Conservation (phyloP, 129 eudicot species). For the Chrysanthemum makinoi region DNA sequence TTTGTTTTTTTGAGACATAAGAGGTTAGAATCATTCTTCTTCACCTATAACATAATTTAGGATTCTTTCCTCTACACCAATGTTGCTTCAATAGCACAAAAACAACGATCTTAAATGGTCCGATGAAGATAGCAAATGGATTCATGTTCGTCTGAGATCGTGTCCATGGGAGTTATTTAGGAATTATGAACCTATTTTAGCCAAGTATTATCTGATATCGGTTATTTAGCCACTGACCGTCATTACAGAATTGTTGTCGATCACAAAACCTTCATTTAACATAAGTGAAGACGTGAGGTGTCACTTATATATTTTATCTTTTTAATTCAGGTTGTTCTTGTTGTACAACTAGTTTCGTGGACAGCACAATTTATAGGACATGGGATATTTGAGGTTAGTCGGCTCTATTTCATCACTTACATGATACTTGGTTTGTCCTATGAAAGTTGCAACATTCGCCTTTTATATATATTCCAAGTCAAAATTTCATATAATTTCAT, state of each 20-base stretch:
- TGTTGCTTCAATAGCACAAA: too few relatives aligned
- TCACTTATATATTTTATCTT: not conserved
- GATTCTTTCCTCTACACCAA: too few relatives aligned
- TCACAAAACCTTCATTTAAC: conserved; percentile 1
- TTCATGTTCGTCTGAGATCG: not conserved
- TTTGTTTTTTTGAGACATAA: too few relatives aligned
- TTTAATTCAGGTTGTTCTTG: conserved; percentile 48
- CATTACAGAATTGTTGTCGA: not conserved
- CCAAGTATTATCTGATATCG: not conserved
- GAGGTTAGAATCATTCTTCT: too few relatives aligned
- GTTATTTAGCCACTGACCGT: not conserved
- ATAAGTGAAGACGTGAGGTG: not conserved
- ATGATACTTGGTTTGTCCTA: conserved; percentile 1
- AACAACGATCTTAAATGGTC: too few relatives aligned
- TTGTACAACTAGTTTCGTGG: conserved; percentile 54
- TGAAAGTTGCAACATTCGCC: not conserved
- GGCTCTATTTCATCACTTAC: not conserved
- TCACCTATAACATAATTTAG: too few relatives aligned
- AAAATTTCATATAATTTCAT: not conserved
- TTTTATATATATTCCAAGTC: not conserved
- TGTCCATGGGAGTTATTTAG: too few relatives aligned
- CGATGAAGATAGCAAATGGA: conserved; percentile 11
- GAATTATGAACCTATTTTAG: not conserved
- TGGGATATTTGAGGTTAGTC: conserved; percentile 49
- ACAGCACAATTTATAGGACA: conserved; percentile 55